A percentile compares a stretch with the other conserved stretches of the same genome.
phyloP scores from a whole-genome alignment of 1,284 basidiomycete species.

The Rhodofomes roseus region DNA sequence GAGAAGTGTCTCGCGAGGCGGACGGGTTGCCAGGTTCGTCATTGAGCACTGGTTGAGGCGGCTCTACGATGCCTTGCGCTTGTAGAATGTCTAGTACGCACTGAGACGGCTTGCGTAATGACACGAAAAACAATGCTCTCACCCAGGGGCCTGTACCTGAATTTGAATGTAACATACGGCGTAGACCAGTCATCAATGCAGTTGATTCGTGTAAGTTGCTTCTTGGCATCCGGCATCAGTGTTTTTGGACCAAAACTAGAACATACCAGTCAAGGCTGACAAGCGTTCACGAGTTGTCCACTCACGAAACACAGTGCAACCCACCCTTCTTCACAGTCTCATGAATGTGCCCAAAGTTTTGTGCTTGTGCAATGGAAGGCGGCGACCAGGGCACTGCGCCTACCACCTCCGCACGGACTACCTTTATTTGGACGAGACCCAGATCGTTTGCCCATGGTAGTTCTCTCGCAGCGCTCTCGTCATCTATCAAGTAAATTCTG shows the following conservation, averaged over 20 bases:
- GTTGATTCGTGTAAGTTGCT: too few species aligned
- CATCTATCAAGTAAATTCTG: too few species aligned
- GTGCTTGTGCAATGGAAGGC: not conserved
- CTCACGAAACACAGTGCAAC: constrained; percentile 16
- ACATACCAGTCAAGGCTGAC: too few species aligned
- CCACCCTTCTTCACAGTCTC: constrained; percentile 22
- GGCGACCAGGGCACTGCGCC: not conserved
- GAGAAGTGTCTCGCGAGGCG: too few species aligned
- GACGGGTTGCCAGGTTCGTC: too few species aligned
- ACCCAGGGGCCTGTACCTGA: not conserved
- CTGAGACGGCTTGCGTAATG: not conserved
- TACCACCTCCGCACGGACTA: not conserved
- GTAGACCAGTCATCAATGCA: not conserved
- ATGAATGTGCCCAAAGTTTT: constrained; percentile 11
- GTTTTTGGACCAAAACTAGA: too few species aligned
- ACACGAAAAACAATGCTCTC: too few species aligned
- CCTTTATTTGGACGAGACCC: not conserved
- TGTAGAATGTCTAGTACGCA: constrained; percentile 8
- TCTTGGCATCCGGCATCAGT: too few species aligned
- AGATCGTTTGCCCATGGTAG: not conserved
- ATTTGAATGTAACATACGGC: not conserved
- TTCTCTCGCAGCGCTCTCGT: too few species aligned
- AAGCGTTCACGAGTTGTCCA: not conserved
- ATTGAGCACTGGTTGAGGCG: too few species aligned
- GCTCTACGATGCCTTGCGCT: constrained; percentile 11